phyloP scores from a whole-genome alignment of 352 stramenopile species.

The Aphanomyces astaci region DNA sequence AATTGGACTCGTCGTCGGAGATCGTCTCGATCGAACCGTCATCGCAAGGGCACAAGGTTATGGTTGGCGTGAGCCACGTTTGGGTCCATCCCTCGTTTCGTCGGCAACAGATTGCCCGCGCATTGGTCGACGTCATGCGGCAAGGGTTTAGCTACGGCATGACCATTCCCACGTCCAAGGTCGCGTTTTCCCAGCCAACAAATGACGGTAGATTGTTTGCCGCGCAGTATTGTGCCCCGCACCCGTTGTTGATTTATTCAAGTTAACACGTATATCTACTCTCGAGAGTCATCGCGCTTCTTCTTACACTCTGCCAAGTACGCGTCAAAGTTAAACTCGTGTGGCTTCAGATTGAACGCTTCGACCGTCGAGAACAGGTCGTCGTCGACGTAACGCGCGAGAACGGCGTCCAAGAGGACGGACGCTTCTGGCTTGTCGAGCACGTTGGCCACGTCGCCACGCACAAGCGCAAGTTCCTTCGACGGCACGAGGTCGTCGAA shows the following conservation, averaged over 20 bases:
- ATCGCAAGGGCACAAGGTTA: constrained; percentile 17
- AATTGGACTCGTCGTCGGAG: not conserved
- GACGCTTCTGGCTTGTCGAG: constrained; percentile 76
- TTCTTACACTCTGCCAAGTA: constrained; percentile 50
- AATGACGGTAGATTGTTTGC: constrained; percentile 52
- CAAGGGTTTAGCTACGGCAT: constrained; percentile 71
- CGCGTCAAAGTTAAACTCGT: constrained; percentile 78
- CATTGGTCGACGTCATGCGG: constrained; percentile 50
- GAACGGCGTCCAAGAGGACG: constrained; percentile 50
- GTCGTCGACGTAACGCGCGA: constrained; percentile 61
- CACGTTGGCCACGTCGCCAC: constrained; percentile 80
- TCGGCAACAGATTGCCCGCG: constrained; percentile 43
- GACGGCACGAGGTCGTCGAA: constrained; percentile 62
- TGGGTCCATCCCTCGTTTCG: constrained; percentile 56
- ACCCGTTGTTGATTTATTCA: constrained; percentile 49
- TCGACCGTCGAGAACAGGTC: constrained; percentile 61
- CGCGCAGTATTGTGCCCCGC: constrained; percentile 39
- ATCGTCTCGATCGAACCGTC: constrained; percentile 10
- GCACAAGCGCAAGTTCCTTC: constrained; percentile 68
- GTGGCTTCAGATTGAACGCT: constrained; percentile 79
- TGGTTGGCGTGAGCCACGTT: constrained; percentile 60
- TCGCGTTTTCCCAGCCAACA: constrained; percentile 75
- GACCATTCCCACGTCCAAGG: constrained; percentile 34
- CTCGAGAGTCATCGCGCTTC: not conserved
- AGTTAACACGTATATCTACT: constrained; percentile 23